A percentile compares a stretch with the other conserved stretches of the same genome.
Evolutionary conservation across 2,329 filamentous ascomycete genomes (phyloP).

Genomic region (Penicillium sp.): DNA sequence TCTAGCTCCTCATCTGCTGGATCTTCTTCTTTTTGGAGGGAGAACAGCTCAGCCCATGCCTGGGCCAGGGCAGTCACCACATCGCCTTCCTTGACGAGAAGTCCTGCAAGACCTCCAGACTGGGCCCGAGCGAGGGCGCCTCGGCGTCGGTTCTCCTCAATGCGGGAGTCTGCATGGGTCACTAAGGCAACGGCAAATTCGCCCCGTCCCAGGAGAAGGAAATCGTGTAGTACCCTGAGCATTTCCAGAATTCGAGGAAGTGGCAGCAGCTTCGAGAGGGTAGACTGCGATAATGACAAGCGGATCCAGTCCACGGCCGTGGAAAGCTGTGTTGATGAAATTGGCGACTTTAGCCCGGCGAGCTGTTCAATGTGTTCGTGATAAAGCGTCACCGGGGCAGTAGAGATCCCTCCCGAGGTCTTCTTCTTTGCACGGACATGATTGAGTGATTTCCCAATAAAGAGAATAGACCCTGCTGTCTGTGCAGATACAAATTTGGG

Average conservation of each 20-base stretch:
- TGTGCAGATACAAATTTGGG: conserved; percentile 77
- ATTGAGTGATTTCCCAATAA: conserved; percentile 86
- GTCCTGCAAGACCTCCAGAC: conserved; percentile 60
- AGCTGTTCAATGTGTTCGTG: conserved; percentile 59
- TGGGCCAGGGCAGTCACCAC: conserved; percentile 74
- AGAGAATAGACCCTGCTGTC: conserved; percentile 81
- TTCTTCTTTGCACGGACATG: conserved; percentile 67
- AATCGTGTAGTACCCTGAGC: conserved; percentile 77
- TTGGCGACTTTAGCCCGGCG: conserved; percentile 69
- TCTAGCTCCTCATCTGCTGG: conserved; percentile 74
- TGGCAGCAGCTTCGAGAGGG: conserved; percentile 79
- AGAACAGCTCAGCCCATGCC: conserved; percentile 79
- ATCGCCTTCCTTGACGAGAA: conserved; percentile 84
- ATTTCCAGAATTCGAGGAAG: conserved; percentile 75
- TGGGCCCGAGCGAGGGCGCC: conserved; percentile 56
- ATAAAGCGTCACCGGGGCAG: conserved; percentile 61
- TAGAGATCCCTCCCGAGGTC: conserved; percentile 37
- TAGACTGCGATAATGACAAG: conserved; percentile 79
- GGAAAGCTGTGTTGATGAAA: conserved; percentile 72
- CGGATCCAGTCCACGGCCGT: conserved; percentile 75
- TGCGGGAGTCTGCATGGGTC: conserved; percentile 78
- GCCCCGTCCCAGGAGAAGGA: conserved; percentile 82
- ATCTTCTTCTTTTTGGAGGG: conserved; percentile 77
- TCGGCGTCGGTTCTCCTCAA: conserved; percentile 70
- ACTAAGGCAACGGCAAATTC: conserved; percentile 91